A percentile compares a stretch with the other conserved stretches of the same genome.
phyloP scores from a whole-genome alignment of 1,284 basidiomycete genomes.

The Neolentinus lepideus region DNA sequence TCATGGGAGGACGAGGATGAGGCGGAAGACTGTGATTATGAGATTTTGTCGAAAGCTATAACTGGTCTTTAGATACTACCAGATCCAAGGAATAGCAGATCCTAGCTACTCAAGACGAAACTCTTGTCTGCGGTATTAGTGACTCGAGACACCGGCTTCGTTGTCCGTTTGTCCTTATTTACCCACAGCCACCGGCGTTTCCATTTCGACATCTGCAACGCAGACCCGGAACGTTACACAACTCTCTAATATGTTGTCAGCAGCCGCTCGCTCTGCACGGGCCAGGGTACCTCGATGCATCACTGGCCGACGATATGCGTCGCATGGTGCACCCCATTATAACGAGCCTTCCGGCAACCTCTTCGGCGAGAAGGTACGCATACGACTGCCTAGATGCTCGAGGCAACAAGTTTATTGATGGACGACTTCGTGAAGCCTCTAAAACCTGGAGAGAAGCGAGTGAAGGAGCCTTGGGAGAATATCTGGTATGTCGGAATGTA shows the following conservation, averaged over 20 bases:
- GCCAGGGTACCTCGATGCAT: slow-evolving; percentile 9
- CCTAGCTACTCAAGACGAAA: not conserved
- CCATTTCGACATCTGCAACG: not conserved
- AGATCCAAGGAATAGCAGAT: not conserved
- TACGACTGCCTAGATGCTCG: not conserved
- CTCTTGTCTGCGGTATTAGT: not conserved
- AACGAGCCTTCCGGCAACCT: slow-evolving; percentile 86
- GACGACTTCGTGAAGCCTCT: slow-evolving; percentile 44
- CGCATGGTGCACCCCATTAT: slow-evolving; percentile 75
- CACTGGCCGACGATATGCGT: slow-evolving; percentile 46
- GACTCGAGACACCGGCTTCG: too few relatives aligned
- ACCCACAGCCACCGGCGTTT: not conserved
- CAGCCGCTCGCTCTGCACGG: slow-evolving; percentile 10
- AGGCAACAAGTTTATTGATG: not conserved
- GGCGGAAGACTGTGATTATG: slow-evolving; percentile 40
- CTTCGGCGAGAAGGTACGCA: slow-evolving; percentile 81
- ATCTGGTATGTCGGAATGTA: slow-evolving; percentile 90
- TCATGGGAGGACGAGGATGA: slow-evolving; percentile 20
- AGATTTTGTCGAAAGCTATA: slow-evolving; percentile 41
- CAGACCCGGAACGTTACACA: not conserved
- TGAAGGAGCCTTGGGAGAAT: slow-evolving; percentile 84
- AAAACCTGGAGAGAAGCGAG: slow-evolving; percentile 75
- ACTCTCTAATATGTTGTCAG: not conserved
- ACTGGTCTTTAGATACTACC: not conserved
- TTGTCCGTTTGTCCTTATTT: not conserved